A percentile compares a stretch with the other conserved stretches of the same genome.
phyloP scores from a whole-genome alignment of 371 early-diverging fungal species.

The Entomophthora muscae region DNA sequence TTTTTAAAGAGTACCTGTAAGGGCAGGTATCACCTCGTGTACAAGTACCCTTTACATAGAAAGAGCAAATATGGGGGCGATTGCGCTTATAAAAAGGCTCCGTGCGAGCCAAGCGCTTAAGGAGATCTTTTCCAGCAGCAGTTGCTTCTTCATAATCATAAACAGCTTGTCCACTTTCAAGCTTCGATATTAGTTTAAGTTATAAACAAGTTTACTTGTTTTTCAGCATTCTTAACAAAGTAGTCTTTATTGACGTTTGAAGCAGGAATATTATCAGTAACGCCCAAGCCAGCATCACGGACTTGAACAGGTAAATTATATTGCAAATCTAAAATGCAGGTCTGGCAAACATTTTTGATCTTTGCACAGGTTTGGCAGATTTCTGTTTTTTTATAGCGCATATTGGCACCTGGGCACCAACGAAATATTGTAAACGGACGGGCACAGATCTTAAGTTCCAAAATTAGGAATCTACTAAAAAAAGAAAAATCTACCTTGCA shows the following conservation, averaged over 20 bases:
- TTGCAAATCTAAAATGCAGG: constrained; percentile 88
- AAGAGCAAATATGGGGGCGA: constrained; percentile 81
- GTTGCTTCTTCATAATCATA: constrained; percentile 57
- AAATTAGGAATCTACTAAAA: not conserved
- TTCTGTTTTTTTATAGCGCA: constrained; percentile 93
- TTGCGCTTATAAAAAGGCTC: constrained; percentile 90
- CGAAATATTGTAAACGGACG: constrained; percentile 93
- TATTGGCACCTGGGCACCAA: constrained; percentile 87
- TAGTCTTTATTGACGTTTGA: constrained; percentile 78
- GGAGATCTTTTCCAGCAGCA: constrained; percentile 57
- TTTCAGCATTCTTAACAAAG: constrained; percentile 69
- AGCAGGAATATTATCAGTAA: constrained; percentile 54
- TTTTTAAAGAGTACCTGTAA: constrained; percentile 27
- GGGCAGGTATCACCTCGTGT: constrained; percentile 84
- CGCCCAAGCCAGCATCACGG: constrained; percentile 66
- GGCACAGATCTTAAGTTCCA: constrained; percentile 42
- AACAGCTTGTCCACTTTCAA: constrained; percentile 29
- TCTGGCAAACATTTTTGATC: constrained; percentile 94
- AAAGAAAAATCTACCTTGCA: constrained; percentile 46
- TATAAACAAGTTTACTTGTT: constrained; percentile 27
- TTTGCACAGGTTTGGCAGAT: constrained; percentile 94
- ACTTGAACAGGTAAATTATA: constrained; percentile 86
- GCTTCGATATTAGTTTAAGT: constrained; percentile 12
- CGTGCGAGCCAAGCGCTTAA: constrained; percentile 59
- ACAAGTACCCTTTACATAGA: constrained; percentile 85